These are phyloP conservation scores for Trypanosoma platydactyli DNA, from an alignment of 208 protist species.

Conservation along the genomic window DNA sequence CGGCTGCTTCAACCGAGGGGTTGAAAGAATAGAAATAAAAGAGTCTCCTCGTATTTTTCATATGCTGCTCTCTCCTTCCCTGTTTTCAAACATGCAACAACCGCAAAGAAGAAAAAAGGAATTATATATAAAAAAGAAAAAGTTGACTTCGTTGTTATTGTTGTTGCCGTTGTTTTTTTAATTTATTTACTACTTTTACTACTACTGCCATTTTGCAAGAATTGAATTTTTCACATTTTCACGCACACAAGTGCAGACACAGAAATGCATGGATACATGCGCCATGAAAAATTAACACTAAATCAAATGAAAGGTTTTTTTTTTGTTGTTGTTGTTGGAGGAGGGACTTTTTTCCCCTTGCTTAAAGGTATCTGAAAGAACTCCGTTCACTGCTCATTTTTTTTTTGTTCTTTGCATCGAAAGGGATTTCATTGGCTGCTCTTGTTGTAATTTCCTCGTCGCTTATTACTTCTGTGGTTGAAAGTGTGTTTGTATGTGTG, in stretches of 20 bases:
- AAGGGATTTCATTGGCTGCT: too few species aligned
- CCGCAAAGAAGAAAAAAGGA: conserved; percentile 13
- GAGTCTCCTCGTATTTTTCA: neutral
- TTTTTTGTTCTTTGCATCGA: too few species aligned
- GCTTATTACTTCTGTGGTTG: conserved; percentile 15
- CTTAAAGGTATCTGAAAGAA: too few species aligned
- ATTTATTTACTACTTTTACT: conserved; percentile 10
- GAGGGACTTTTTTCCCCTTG: too few species aligned
- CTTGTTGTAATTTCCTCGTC: conserved; percentile 2
- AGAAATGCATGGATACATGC: neutral
- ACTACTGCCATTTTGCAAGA: neutral
- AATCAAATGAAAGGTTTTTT: too few species aligned
- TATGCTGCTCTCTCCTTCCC: neutral
- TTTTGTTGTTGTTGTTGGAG: too few species aligned
- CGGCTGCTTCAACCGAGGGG: too few species aligned
- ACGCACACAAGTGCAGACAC: too few species aligned
- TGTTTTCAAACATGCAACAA: neutral
- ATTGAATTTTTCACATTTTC: neutral
- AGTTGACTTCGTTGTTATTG: neutral
- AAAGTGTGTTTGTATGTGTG: conserved; percentile 9
- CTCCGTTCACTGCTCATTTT: too few species aligned
- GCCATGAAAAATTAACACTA: too few species aligned
- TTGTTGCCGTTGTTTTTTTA: neutral
- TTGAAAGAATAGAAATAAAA: too few species aligned
- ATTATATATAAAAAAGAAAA: conserved; percentile 29